Evolutionary conservation across 768 basidiomycete species (phyloP).

Genomic region (Dendrothele bispora): DNA sequence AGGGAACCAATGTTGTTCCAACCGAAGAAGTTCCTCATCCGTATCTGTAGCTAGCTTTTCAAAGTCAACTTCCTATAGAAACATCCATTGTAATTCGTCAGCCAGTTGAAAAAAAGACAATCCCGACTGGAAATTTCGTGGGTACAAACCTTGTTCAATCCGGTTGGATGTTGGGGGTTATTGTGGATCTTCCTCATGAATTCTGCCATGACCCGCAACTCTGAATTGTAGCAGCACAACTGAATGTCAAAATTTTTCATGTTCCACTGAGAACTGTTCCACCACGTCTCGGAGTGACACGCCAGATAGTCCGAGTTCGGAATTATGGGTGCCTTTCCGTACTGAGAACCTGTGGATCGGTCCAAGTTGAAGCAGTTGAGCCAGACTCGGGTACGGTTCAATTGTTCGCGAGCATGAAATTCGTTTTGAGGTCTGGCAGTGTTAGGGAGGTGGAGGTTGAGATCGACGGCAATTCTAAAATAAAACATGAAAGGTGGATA

Average conservation of each 20-base stretch:
- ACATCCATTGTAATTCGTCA: background rate
- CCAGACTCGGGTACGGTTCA: slow-evolving; percentile 90
- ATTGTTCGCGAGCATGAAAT: slow-evolving; percentile 78
- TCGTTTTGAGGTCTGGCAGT: slow-evolving; percentile 77
- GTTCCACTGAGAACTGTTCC: slow-evolving; percentile 65
- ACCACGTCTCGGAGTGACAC: slow-evolving; percentile 69
- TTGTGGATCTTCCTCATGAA: slow-evolving; percentile 70
- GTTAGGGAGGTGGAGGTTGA: slow-evolving; percentile 81
- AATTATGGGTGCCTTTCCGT: slow-evolving; percentile 86
- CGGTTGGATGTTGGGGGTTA: slow-evolving; percentile 71
- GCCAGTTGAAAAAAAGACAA: background rate
- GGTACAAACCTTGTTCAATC: slow-evolving; percentile 67
- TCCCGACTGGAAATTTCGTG: background rate
- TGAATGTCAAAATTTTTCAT: slow-evolving; percentile 80
- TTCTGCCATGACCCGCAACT: slow-evolving; percentile 60
- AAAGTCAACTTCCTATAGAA: slow-evolving; percentile 59
- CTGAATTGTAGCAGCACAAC: slow-evolving; percentile 73
- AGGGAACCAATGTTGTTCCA: slow-evolving; percentile 58
- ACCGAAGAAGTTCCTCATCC: slow-evolving; percentile 64
- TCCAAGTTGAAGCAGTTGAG: slow-evolving; percentile 90
- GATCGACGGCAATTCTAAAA: slow-evolving; percentile 78
- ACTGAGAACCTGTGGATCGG: slow-evolving; percentile 83
- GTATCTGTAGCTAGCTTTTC: slow-evolving; percentile 62
- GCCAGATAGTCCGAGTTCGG: slow-evolving; percentile 76
- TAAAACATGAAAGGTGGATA: slow-evolving; percentile 10